Conservation (phyloP, 2,329 filamentous ascomycete species). For the Drechslerella stenobrocha region DNA sequence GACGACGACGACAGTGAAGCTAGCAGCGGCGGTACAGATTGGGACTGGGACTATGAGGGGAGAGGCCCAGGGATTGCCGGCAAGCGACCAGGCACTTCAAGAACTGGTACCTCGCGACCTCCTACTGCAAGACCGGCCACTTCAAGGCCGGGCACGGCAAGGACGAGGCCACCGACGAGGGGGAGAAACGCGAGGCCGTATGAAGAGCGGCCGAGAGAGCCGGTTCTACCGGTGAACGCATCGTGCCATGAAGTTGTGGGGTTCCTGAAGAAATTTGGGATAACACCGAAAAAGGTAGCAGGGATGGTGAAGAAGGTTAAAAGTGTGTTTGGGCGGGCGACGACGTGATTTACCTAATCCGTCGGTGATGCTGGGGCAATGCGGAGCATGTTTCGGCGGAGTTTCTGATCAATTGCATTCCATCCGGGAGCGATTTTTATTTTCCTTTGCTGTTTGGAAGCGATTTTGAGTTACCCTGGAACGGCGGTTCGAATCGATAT, state of each 20-base stretch:
- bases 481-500: not conserved
- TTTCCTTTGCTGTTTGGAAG: not conserved
- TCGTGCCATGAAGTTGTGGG: conserved; percentile 15
- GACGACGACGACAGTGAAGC: conserved; percentile 4
- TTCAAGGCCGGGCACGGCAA: too few relatives aligned
- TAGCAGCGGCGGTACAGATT: not conserved
- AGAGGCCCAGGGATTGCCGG: not conserved
- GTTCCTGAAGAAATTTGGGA: conserved; percentile 37
- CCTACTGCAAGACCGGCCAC: not conserved
- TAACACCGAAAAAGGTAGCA: conserved; percentile 26
- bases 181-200: not conserved
- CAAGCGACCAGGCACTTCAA: not conserved
- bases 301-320: conserved; percentile 38
- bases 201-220: not conserved
- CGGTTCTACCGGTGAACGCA: not conserved
- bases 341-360: too few relatives aligned
- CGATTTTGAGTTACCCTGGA: not conserved
- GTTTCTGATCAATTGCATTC: not conserved
- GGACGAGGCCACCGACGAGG: not conserved
- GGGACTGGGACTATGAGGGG: conserved; percentile 1
- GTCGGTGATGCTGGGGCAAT: too few relatives aligned
- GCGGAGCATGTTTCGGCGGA: not conserved
- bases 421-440: not conserved
- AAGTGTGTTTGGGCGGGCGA: conserved; percentile 28
- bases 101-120: not conserved